Conservation (phyloP, 208 protist genomes). For the Acanthamoeba lenticulata region DNA sequence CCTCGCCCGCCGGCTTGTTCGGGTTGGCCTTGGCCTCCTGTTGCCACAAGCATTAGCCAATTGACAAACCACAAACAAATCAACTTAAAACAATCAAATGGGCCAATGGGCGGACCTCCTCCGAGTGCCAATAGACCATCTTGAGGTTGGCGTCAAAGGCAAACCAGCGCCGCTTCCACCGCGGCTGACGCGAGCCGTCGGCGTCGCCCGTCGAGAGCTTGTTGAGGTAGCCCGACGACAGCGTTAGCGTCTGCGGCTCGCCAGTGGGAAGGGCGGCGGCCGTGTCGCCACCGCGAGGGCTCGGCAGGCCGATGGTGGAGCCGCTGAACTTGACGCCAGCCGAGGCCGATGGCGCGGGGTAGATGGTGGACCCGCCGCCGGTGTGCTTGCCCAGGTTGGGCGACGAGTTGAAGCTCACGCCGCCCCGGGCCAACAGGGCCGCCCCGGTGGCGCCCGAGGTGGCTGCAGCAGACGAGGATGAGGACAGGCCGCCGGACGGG, state of each 20-base stretch:
- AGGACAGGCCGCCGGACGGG: not conserved
- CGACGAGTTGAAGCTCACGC: slow-evolving; percentile 1
- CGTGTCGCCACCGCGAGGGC: not conserved
- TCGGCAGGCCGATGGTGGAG: not conserved
- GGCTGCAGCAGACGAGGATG: not conserved
- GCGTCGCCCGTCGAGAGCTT: slow-evolving; percentile 6
- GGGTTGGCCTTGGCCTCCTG: slow-evolving; percentile 22
- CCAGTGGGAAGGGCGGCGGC: too few relatives aligned
- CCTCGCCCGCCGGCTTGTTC: not conserved
- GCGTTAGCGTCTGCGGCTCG: not conserved
- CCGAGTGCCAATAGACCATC: slow-evolving; percentile 42
- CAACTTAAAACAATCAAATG: not conserved
- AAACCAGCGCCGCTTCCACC: slow-evolving; percentile 41
- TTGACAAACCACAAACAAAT: too few relatives aligned
- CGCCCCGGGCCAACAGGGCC: not conserved
- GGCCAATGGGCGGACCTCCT: not conserved
- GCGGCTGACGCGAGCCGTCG: not conserved
- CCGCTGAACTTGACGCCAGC: not conserved
- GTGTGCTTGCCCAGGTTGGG: not conserved
- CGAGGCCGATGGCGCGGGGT: not conserved
- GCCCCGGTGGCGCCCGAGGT: not conserved
- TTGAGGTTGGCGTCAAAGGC: slow-evolving; percentile 25
- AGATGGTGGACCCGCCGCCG: too few relatives aligned
- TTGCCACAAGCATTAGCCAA: not conserved
- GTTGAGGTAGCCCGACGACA: slow-evolving; percentile 23